Conservation (phyloP, 2,329 filamentous ascomycete species). For the Neoarthrinium moseri region DNA sequence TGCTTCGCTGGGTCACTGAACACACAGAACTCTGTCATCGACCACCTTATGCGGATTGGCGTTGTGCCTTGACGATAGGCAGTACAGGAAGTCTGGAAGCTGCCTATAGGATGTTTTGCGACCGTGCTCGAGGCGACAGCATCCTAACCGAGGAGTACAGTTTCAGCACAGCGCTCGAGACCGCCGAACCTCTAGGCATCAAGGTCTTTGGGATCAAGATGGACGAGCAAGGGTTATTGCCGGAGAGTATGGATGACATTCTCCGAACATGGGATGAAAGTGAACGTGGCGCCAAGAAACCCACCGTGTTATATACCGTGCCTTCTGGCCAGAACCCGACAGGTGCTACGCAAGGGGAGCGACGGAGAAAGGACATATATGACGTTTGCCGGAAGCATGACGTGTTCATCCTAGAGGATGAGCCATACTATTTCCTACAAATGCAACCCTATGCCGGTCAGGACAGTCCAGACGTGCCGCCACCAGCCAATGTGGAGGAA, state of each 20-base stretch:
- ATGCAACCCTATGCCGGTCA: slow-evolving; percentile 71
- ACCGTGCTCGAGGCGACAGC: slow-evolving; percentile 67
- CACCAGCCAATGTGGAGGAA: slow-evolving; percentile 62
- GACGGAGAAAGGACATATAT: slow-evolving; percentile 73
- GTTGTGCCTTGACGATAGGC: slow-evolving; percentile 77
- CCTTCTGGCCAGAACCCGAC: slow-evolving; percentile 88
- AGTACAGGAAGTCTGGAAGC: slow-evolving; percentile 86
- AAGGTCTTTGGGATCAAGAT: slow-evolving; percentile 49
- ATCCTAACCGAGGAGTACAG: slow-evolving; percentile 89
- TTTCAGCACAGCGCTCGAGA: slow-evolving; percentile 71
- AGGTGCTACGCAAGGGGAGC: slow-evolving; percentile 72
- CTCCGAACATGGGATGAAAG: slow-evolving; percentile 48
- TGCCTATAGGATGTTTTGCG: slow-evolving; percentile 76
- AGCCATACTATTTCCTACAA: slow-evolving; percentile 93
- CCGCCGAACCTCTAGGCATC: slow-evolving; percentile 52
- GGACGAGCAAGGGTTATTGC: slow-evolving; percentile 53
- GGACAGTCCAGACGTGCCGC: slow-evolving; percentile 47
- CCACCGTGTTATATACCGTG: slow-evolving; percentile 58
- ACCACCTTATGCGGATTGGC: slow-evolving; percentile 90
- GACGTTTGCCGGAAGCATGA: slow-evolving; percentile 79
- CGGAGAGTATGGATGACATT: slow-evolving; percentile 50
- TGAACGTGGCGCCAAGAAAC: slow-evolving; percentile 42
- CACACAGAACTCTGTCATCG: slow-evolving; percentile 89
- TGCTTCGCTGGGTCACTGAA: slow-evolving; percentile 89
- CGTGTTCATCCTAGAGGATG: slow-evolving; percentile 84